Evolutionary conservation across 1,284 basidiomycete species (phyloP).

Genomic region (Coniferiporia weirii): DNA sequence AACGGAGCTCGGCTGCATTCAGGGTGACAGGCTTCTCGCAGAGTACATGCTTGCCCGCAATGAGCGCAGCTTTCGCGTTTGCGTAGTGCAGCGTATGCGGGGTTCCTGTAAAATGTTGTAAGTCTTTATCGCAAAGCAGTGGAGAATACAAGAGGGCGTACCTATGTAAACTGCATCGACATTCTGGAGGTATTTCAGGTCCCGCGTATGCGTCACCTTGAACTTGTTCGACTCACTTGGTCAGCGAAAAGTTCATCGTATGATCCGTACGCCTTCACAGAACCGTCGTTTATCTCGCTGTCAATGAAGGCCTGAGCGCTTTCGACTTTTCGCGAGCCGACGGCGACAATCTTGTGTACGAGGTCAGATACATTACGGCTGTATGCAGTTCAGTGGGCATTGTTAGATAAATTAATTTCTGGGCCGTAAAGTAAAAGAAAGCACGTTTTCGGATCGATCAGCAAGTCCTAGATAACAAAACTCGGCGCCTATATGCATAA

Average conservation of each 20-base stretch:
- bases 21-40: conserved; percentile 79
- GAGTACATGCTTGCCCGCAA: conserved; percentile 80
- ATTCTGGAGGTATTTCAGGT: conserved; percentile 37
- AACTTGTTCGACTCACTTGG: conserved; percentile 36
- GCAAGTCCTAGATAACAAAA: conserved; percentile 33
- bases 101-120: conserved; percentile 47
- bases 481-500: not conserved
- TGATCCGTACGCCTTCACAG: conserved; percentile 66
- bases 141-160: conserved; percentile 23
- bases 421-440: conserved; percentile 1
- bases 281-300: conserved; percentile 42
- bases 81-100: conserved; percentile 84
- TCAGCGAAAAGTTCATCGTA: conserved; percentile 79
- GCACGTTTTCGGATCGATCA: conserved; percentile 46
- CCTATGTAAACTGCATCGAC: conserved; percentile 82
- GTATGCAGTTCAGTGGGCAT: not conserved
- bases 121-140: not conserved
- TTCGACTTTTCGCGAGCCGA: conserved; percentile 70
- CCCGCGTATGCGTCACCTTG: not conserved
- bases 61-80: conserved; percentile 72
- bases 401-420: conserved; percentile 8
- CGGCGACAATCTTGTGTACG: conserved; percentile 69
- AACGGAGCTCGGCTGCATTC: conserved; percentile 60
- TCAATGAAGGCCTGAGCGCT: conserved; percentile 73
- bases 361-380: conserved; percentile 73